Evolutionary conservation across 129 eudicot genomes (phyloP).

Genomic region (sunflower (Helianthus annuus)): HanXRQr2.0-SUNRISE NC_035442.2:152044397-152044896

Average conservation of each 20-base stretch:
- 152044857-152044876: conserved; percentile 7
- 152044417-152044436: too few species aligned
- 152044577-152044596: background rate
- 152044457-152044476: too few species aligned
- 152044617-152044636: too few species aligned
- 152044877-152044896: conserved; percentile 17
- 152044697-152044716: conserved; percentile 16
- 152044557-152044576: background rate
- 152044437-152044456: too few species aligned
- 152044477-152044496: too few species aligned
- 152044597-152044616: background rate
- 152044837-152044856: conserved; percentile 1
- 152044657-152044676: conserved; percentile 18
- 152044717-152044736: conserved; percentile 13
- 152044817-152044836: conserved; percentile 23
- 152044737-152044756: conserved; percentile 25
- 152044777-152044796: conserved; percentile 16
- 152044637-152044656: background rate
- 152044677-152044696: conserved; percentile 16
- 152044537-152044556: background rate
- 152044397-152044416: too few species aligned
- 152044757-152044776: conserved; percentile 33
- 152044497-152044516: background rate
- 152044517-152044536: background rate
- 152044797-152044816: background rate